A percentile compares a stretch with the other conserved stretches of the same genome.
Conservation (phyloP, 768 basidiomycete species). For the Megacollybia marginata region DNA sequence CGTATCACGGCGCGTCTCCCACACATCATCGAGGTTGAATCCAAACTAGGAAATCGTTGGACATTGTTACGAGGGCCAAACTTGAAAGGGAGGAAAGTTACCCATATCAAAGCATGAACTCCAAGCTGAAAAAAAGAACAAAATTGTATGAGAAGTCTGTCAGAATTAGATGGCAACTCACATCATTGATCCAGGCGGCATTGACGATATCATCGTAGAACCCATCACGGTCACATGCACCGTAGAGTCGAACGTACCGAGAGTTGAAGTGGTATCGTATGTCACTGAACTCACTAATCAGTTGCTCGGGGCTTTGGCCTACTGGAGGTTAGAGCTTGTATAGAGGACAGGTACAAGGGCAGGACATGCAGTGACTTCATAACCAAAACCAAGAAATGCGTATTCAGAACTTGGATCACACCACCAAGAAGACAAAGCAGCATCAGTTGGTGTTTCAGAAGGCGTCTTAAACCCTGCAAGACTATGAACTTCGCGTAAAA, state of each 20-base stretch:
- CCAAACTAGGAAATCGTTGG: constrained; percentile 31
- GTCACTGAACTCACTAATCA: constrained; percentile 49
- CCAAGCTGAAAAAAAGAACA: constrained; percentile 34
- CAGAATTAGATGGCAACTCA: constrained; percentile 12
- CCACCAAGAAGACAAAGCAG: constrained; percentile 50
- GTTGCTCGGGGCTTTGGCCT: constrained; percentile 51
- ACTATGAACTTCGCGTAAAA: too few species aligned
- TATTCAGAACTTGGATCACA: constrained; percentile 58
- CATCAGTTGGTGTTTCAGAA: constrained; percentile 24
- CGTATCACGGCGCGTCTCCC: constrained; percentile 45
- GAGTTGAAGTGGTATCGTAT: constrained; percentile 52
- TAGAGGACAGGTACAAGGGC: constrained; percentile 3
- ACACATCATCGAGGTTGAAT: constrained; percentile 38
- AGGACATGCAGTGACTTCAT: constrained; percentile 61
- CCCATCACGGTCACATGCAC: constrained; percentile 35
- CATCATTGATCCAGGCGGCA: constrained; percentile 45
- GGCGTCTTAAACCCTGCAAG: constrained; percentile 45
- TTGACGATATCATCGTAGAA: constrained; percentile 56
- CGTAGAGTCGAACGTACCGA: constrained; percentile 56
- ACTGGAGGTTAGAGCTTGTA: neutral
- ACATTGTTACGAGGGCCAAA: neutral
- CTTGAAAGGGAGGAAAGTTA: constrained; percentile 22
- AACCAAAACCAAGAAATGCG: constrained; percentile 72
- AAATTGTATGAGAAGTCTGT: too few species aligned
- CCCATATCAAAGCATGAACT: constrained; percentile 72